Percentiles rank a stretch among this genome's conserved stretches.
Evolutionary conservation across 1,139 yeast genomes (phyloP).

Genomic region (Protomyces macrosporus): DNA sequence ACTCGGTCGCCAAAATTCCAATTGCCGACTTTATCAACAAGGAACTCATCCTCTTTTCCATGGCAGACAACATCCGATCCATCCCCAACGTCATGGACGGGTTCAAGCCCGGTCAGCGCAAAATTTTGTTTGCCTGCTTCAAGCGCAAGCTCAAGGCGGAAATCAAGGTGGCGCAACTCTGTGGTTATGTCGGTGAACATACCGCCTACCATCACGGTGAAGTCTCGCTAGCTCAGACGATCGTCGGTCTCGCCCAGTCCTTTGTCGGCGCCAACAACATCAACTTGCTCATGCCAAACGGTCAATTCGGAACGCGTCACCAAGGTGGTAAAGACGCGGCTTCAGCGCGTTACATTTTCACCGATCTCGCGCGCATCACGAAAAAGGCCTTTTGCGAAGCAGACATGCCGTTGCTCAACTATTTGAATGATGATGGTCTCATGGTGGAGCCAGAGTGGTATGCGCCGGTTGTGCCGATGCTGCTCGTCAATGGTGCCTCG

Average conservation of each 20-base stretch:
- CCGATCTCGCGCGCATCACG: slow-evolving; percentile 74
- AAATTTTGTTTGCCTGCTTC: slow-evolving; percentile 82
- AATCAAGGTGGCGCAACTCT: slow-evolving; percentile 84
- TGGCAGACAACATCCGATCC: slow-evolving; percentile 95
- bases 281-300: slow-evolving; percentile 79
- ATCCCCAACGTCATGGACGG: slow-evolving; percentile 95
- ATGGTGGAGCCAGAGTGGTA: slow-evolving; percentile 97
- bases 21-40: slow-evolving; percentile 91
- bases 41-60: slow-evolving; percentile 86
- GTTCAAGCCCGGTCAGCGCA: slow-evolving; percentile 94
- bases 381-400: slow-evolving; percentile 68
- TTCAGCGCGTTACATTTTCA: slow-evolving; percentile 95
- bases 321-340: slow-evolving; percentile 98
- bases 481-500: slow-evolving; percentile 90
- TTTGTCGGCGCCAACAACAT: slow-evolving; percentile 90
- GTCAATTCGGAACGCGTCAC: slow-evolving; percentile 95
- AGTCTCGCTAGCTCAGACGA: slow-evolving; percentile 76
- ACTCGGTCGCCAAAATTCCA: slow-evolving; percentile 70
- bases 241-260: slow-evolving; percentile 90
- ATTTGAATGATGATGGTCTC: slow-evolving; percentile 87
- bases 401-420: slow-evolving; percentile 72
- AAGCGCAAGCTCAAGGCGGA: slow-evolving; percentile 72
- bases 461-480: slow-evolving; percentile 85
- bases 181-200: slow-evolving; percentile 82
- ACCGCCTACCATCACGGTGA: slow-evolving; percentile 98